Base-by-base conservation (phyloP, 2,329 filamentous ascomycete genomes). In the Hyphodiscus sp. region DNA sequence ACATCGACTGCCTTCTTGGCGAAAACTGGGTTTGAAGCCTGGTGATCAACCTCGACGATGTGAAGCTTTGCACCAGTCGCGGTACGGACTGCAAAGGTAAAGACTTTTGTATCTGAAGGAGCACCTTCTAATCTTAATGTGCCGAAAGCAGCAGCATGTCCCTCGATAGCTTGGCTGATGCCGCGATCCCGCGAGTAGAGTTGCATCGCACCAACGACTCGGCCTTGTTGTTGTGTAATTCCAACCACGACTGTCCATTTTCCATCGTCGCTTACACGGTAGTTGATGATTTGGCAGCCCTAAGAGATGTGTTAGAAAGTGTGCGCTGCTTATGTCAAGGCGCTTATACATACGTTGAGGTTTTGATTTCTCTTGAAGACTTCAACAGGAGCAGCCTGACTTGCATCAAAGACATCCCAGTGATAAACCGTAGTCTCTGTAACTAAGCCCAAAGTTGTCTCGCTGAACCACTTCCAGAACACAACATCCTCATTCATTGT, bases 261-360 rank as follows among this genome's bases (percentile, higher is more conserved):
- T 70, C 91, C 90, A 61, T 99, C 92, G 61, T 86, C 83, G 72
- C 92, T 96, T 64, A 95, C 89, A 63, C 92, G 90, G 76, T 99
- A 99, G 77, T 97, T 99, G 82, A 99, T 99, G 73, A 99, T 99
- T 82, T 99, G 94, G 74, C 90, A 95, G 61, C 87, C 87, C 89
- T 95, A 65, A 13, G n/a, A 46, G 16, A 41, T 56, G 63, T 56
- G 67, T 64, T 44, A 56, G 49, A 42, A 42, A 11, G 20, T 20
- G 20, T 48, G 7, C 45, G 23, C 26, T 49, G 48, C 44, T n/a
- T n/a, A 38, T 11, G 18, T 13, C 18, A 33, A 18, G 20, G 49
- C 43, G 41, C 29, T 11, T 19, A n/a, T 43, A 77, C 87, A 63
- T 79, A 94, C 90, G 65, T 80, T 82, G 53, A 99, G 82, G 69